phyloP scores from a whole-genome alignment of 225 moss, liverwort and hornwort genomes.

The Marchantia polymorpha region DNA sequence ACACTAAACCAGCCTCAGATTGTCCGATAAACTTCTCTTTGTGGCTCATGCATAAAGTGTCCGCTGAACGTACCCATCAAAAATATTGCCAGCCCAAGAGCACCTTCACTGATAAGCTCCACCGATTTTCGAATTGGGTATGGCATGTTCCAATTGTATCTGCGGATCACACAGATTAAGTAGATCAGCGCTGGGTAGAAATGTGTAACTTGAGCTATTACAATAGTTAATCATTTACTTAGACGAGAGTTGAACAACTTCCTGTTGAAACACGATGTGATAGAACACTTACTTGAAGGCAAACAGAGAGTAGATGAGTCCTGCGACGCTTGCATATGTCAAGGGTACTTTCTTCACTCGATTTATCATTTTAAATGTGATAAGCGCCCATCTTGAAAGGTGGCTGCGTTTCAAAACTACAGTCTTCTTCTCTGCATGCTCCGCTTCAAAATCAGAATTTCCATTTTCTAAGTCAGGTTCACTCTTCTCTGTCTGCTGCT shows the following conservation, averaged over 20 bases:
- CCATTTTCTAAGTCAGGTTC: not conserved
- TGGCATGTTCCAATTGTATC: constrained; percentile 41
- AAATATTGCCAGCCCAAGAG: constrained; percentile 42
- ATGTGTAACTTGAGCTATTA: too few species aligned
- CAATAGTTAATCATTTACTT: not conserved
- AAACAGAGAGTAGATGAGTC: constrained; percentile 34
- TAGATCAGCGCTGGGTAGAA: too few species aligned
- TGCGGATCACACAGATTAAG: not conserved
- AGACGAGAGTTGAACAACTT: too few species aligned
- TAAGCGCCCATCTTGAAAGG: not conserved
- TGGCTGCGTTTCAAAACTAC: not conserved
- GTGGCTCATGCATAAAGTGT: too few species aligned
- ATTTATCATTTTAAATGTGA: constrained; percentile 25
- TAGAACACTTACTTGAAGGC: constrained; percentile 45
- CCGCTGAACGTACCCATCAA: constrained; percentile 30
- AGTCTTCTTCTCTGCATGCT: not conserved
- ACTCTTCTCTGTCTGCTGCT: not conserved
- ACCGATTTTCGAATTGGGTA: constrained; percentile 26
- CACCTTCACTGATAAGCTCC: constrained; percentile 27
- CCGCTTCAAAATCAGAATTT: not conserved
- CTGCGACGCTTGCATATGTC: constrained; percentile 36
- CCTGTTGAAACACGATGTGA: too few species aligned
- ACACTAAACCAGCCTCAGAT: too few species aligned
- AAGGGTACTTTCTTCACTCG: constrained; percentile 35
- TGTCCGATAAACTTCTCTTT: too few species aligned